Evolutionary conservation across 192 early-diverging fungal species (phyloP).

Genomic region (Dissophora globulifera): DNA sequence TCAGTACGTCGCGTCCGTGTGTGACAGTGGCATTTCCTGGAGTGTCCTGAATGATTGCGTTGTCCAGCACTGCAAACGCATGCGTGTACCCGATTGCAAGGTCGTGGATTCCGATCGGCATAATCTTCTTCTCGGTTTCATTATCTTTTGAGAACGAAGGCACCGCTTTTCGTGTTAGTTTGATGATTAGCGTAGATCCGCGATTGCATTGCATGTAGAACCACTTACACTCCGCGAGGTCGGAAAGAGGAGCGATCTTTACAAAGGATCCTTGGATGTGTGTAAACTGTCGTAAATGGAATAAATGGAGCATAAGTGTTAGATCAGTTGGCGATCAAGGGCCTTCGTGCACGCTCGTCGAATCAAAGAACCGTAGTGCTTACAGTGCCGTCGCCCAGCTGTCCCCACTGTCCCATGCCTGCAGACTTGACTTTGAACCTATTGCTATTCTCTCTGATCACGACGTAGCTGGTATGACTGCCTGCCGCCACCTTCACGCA

Average conservation of each 20-base stretch:
- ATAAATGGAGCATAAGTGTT: neutral
- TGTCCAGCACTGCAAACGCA: slow-evolving; percentile 55
- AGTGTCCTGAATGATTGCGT: slow-evolving; percentile 31
- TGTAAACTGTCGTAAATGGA: slow-evolving; percentile 16
- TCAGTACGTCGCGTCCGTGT: slow-evolving; percentile 54
- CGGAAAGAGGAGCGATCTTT: slow-evolving; percentile 26
- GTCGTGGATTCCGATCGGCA: slow-evolving; percentile 50
- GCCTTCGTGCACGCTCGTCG: neutral
- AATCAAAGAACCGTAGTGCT: neutral
- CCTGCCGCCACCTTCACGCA: slow-evolving; percentile 57
- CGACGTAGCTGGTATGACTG: slow-evolving; percentile 53
- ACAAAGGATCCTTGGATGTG: slow-evolving; percentile 48
- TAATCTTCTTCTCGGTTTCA: slow-evolving; percentile 45
- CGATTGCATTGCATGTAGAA: too few species aligned
- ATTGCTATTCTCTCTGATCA: slow-evolving; percentile 46
- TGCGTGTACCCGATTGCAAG: slow-evolving; percentile 54
- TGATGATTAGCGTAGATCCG: too few species aligned
- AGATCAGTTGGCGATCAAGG: neutral
- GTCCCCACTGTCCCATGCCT: slow-evolving; percentile 62
- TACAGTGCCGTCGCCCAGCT: slow-evolving; percentile 55
- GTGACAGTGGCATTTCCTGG: neutral
- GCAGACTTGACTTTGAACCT: slow-evolving; percentile 42
- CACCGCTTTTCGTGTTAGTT: neutral
- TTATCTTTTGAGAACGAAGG: slow-evolving; percentile 26
- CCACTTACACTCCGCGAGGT: slow-evolving; percentile 40